Evolutionary conservation across 371 early-diverging fungal species (phyloP).

Genomic region (Mortierella sp.): DNA sequence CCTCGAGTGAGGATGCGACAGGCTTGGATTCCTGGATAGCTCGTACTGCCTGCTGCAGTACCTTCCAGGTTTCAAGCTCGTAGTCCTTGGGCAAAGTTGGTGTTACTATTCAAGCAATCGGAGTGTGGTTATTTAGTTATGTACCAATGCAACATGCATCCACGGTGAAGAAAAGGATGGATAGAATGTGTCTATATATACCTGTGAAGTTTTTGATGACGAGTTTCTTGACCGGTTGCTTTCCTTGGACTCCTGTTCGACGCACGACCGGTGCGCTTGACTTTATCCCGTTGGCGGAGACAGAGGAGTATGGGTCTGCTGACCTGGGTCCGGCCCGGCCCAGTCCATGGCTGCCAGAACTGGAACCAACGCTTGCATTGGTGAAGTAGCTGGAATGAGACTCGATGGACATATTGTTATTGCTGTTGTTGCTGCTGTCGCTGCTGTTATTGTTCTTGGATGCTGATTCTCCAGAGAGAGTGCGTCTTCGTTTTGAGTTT

Average conservation of each 20-base stretch:
- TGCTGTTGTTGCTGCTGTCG: conserved; percentile 11
- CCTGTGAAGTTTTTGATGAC: conserved; percentile 75
- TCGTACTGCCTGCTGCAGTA: conserved; percentile 75
- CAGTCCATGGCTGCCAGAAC: conserved; percentile 26
- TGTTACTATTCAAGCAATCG: conserved; percentile 47
- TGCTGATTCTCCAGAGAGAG: not conserved
- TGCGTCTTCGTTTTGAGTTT: conserved; percentile 40
- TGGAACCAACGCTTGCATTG: conserved; percentile 11
- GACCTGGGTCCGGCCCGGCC: conserved; percentile 37
- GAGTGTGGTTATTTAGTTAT: not conserved
- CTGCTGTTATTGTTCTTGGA: not conserved
- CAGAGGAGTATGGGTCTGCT: not conserved
- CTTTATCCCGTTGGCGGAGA: conserved; percentile 29
- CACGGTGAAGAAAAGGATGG: too few species aligned
- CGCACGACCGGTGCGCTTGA: conserved; percentile 26
- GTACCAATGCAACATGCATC: not conserved
- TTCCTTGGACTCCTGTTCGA: conserved; percentile 47
- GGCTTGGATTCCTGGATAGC: conserved; percentile 77
- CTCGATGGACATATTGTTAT: conserved; percentile 31
- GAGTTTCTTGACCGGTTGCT: conserved; percentile 63
- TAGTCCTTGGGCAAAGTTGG: conserved; percentile 79
- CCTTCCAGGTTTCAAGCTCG: conserved; percentile 72
- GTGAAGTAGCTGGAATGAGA: conserved; percentile 25
- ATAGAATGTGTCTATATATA: conserved; percentile 20
- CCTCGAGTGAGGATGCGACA: conserved; percentile 80